A percentile compares a stretch with the other conserved stretches of the same genome.
phyloP scores from a whole-genome alignment of 73 alveolate species.

The Symbiodinium natans region DNA sequence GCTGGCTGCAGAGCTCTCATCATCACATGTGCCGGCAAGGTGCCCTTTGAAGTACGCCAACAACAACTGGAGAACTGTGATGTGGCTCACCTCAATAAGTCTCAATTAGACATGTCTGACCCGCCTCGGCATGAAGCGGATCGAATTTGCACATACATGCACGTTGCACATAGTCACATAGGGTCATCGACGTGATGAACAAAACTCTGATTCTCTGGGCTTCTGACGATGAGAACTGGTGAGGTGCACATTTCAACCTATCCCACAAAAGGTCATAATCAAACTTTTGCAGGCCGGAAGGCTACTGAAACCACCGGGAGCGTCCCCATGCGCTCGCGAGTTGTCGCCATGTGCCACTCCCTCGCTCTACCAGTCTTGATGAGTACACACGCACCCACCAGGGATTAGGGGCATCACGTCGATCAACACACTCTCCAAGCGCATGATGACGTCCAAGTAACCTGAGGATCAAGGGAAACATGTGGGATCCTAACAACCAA shows the following conservation, averaged over 20 bases:
- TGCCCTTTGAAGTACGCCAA: slow-evolving; percentile 62
- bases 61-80: slow-evolving; percentile 65
- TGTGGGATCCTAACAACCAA: neutral
- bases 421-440: slow-evolving; percentile 69
- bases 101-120: neutral
- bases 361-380: neutral
- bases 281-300: too few relatives aligned
- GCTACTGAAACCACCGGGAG: too few relatives aligned
- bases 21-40: slow-evolving; percentile 32
- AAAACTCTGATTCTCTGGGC: neutral
- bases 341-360: too few relatives aligned
- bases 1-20: too few relatives aligned
- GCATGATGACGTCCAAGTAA: slow-evolving; percentile 60
- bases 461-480: neutral
- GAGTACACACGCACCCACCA: neutral
- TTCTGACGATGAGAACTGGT: slow-evolving; percentile 30
- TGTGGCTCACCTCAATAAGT: slow-evolving; percentile 70
- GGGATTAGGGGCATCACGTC: slow-evolving; percentile 8
- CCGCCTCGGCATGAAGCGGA: neutral
- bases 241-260: slow-evolving; percentile 74
- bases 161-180: neutral
- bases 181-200: too few relatives aligned
- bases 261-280: neutral
- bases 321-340: too few relatives aligned
- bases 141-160: neutral